Base-by-base conservation (phyloP, 345 rosid genomes). In the Hypericum androsaemum region DNA sequence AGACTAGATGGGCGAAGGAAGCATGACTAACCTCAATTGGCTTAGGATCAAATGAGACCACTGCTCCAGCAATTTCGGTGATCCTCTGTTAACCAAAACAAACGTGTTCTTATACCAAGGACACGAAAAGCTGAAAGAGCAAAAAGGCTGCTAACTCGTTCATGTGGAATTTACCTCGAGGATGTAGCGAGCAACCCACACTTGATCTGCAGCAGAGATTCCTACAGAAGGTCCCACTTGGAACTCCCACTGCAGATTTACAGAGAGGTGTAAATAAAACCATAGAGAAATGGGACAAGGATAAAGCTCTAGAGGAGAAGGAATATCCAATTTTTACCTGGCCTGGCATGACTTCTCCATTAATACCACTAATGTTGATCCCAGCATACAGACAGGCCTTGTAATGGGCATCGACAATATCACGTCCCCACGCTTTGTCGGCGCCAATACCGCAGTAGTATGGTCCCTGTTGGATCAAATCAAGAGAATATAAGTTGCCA, bases 341-440 rank as follows among this genome's bases (percentile, higher is more conserved):
- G 36, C 67, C 67, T 7, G 67, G 67, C 67, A 63, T 63, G 6
- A 63, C 67, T 56, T 63, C 67, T 4, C 56, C 67, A 10, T 63
- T 63, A 36, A 63, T 56, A 6, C 67, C 67, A 39, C 50, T 40
- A 6, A 63, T 63, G 40, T 56, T 63, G 45, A 63, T 22, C 8
- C 67, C 67, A 13, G 67, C 67, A 38, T 56, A 56, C 7, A 63
- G 47, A 12, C 67, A 63, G 6, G 67, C 67, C 28, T 63, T 63
- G 43, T 55, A 63, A 5, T 63, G 67, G n/a, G 67, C 50, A 13
- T 63, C 16, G 6, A 63, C 67, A 6, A 56, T 56, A 37, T 63
- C 61, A 38, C 67, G 53, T 32, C 67, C 67, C 16, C 48, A 63
- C 12, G 67, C 67, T 36, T 63, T 63, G 37, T 63, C 67, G 43